Evolutionary conservation across 768 basidiomycete genomes (phyloP).

Genomic region (Tremella mesenterica): DNA sequence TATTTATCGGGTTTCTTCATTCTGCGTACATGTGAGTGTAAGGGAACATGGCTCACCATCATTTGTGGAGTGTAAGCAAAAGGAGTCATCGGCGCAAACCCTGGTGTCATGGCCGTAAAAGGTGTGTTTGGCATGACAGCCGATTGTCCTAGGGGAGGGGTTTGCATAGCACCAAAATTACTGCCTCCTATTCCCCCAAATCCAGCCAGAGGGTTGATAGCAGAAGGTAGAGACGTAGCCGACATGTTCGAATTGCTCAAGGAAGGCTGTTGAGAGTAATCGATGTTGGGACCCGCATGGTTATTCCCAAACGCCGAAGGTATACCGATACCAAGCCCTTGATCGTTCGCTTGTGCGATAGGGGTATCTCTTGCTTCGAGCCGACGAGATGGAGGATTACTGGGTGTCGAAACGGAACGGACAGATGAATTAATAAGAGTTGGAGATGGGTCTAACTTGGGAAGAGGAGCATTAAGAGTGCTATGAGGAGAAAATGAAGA

Average conservation of each 20-base stretch:
- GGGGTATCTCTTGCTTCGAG: neutral
- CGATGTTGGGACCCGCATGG: neutral
- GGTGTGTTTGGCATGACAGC: neutral
- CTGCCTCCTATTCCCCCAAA: neutral
- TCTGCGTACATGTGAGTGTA: neutral
- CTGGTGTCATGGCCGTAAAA: neutral
- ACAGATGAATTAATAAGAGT: too few species aligned
- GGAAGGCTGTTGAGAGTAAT: neutral
- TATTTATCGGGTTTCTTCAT: too few species aligned
- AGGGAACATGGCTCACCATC: neutral
- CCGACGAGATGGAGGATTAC: neutral
- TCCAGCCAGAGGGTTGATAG: neutral
- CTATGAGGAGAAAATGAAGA: constrained; percentile 27
- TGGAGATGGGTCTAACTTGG: constrained; percentile 18
- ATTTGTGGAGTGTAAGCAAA: neutral
- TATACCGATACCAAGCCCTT: neutral
- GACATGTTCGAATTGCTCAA: too few species aligned
- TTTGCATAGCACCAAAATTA: neutral
- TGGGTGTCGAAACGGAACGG: too few species aligned
- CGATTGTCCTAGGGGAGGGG: constrained; percentile 1
- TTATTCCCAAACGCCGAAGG: constrained; percentile 12
- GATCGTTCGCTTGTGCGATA: neutral
- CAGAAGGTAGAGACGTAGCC: too few species aligned
- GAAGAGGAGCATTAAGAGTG: constrained; percentile 26
- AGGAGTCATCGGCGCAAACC: neutral